These are phyloP conservation scores for Termitomyces sp. DNA, from an alignment of 1,284 basidiomycete genomes.

Conservation along the genomic window DNA sequence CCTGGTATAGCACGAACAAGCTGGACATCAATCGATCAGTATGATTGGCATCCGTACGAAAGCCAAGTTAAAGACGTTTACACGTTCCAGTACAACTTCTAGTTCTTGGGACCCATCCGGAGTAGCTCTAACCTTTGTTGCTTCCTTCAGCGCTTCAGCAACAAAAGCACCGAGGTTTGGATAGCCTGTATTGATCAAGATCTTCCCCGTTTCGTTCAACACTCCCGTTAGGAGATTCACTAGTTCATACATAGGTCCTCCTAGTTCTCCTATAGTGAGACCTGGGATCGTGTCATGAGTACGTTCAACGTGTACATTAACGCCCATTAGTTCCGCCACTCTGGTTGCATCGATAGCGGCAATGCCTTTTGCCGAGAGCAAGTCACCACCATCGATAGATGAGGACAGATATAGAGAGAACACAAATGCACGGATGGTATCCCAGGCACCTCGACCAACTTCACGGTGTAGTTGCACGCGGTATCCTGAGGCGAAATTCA, in stretches of 20 bases:
- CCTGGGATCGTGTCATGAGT: constrained; percentile 68
- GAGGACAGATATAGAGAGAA: constrained; percentile 70
- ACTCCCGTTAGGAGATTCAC: constrained; percentile 61
- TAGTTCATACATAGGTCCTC: constrained; percentile 70
- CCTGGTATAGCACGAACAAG: constrained; percentile 70
- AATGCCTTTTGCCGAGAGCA: constrained; percentile 69
- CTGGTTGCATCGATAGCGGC: constrained; percentile 43
- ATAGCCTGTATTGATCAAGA: constrained; percentile 58
- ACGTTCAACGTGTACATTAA: constrained; percentile 65
- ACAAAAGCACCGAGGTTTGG: constrained; percentile 73
- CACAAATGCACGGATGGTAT: constrained; percentile 69
- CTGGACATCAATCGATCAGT: constrained; percentile 34
- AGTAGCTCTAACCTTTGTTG: constrained; percentile 36
- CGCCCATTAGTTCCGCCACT: constrained; percentile 69
- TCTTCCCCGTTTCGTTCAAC: constrained; percentile 69
- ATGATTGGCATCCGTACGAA: constrained; percentile 2
- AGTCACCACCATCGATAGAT: constrained; percentile 48
- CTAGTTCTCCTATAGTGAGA: constrained; percentile 69
- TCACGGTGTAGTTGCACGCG: constrained; percentile 63
- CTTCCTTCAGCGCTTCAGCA: constrained; percentile 56
- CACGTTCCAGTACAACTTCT: constrained; percentile 63
- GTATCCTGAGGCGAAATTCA: constrained; percentile 81
- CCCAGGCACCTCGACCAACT: constrained; percentile 74
- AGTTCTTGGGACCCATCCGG: constrained; percentile 35
- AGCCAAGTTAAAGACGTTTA: constrained; percentile 25